Evolutionary conservation across 768 basidiomycete genomes (phyloP), one percentile per base, ranked within the genome.

Genomic region (Boletus tomentosulus): DNA sequence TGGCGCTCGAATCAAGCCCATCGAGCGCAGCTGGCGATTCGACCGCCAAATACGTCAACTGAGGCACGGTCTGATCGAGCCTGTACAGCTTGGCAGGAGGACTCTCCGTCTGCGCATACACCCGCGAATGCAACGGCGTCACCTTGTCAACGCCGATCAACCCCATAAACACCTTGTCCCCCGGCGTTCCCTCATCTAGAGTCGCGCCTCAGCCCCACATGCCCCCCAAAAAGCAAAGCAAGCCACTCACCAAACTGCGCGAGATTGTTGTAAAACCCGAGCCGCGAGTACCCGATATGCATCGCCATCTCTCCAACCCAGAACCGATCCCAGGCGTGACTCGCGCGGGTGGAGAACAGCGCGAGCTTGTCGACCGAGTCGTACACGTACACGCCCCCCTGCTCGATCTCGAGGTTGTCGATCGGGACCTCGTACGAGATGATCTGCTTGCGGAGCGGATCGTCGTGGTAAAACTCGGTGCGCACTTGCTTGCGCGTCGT

Each of bases 261-360:
- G 11, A 78, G 64, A 25, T 80, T 70, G 57, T 74, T 70, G 48
- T 70, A 67, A 33, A 76, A 71, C 47, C 73, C 64, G 12, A 30
- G 43, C 24, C 80, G 69, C 9, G 71, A 71, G 46, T 72, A 69
- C 5, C 74, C 72, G 11, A 85, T 61, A 27, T 62, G 71, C 58
- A 73, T 75, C 4, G 76, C 78, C 68, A 85, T 85, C 59, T 85
- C 81, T 22, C 80, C 82, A 10, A 84, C 81, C 60, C 78, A 81
- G 68, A 80, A 85, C 34, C 76, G 75, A 59, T 85, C 83, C 63
- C 79, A 78, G 1, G 83, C 82, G 2, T 71, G 61, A 48, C 82
- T 81, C 6, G 68, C 66, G 55, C 75, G 76, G n/a, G 79, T 80
- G 58, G 85, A 84, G 54, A 79, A 75, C 60, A 85, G 80, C 73